Conservation (phyloP, 331 rosid species). For the Saraca asoca region DNA sequence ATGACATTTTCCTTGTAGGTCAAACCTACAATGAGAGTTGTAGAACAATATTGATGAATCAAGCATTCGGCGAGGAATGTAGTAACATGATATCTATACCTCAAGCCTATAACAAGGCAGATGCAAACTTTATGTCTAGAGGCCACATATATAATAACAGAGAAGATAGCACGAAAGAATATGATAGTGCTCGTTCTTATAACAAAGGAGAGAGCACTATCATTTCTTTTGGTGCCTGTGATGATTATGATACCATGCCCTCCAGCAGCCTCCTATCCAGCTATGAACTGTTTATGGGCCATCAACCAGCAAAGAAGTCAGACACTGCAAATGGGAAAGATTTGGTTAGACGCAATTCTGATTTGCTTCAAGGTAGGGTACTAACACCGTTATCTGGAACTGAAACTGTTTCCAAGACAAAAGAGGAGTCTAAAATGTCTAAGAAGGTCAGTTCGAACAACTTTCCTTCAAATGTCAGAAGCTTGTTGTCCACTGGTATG, state of each 20-base stretch:
- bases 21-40: conserved; percentile 46
- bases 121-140: conserved; percentile 37
- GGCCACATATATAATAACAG: conserved; percentile 45
- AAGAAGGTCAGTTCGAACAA: conserved; percentile 64
- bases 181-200: conserved; percentile 44
- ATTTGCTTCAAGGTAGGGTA: conserved; percentile 31
- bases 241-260: conserved; percentile 51
- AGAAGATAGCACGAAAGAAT: conserved; percentile 38
- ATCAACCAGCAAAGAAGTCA: conserved; percentile 37
- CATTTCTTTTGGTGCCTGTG: conserved; percentile 74
- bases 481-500: conserved; percentile 87
- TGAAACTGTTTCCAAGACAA: conserved; percentile 45
- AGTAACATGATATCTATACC: conserved; percentile 46
- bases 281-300: conserved; percentile 64
- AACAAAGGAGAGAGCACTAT: conserved; percentile 64
- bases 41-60: conserved; percentile 35
- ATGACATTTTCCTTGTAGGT: conserved; percentile 33
- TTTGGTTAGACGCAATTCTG: conserved; percentile 40
- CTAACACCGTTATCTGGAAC: conserved; percentile 38
- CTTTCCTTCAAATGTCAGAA: conserved; percentile 80
- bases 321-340: conserved; percentile 48
- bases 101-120: conserved; percentile 46
- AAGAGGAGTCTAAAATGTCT: conserved; percentile 55
- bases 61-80: conserved; percentile 39
- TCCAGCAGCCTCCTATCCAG: conserved; percentile 45